phyloP scores from a whole-genome alignment of 768 basidiomycete species.

The Leccinum incarnatum region DNA sequence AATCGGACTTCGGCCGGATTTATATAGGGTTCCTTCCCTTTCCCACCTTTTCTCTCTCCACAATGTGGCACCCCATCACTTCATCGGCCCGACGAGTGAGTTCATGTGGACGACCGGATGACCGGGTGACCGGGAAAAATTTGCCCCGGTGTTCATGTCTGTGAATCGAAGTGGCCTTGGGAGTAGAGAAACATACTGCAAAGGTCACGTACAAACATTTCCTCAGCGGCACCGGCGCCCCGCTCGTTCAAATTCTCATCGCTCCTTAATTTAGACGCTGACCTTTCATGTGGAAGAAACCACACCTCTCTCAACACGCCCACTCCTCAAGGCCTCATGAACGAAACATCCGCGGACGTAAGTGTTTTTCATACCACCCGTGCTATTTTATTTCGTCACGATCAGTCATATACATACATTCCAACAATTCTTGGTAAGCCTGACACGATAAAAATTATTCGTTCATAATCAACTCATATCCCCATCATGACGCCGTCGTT shows the following conservation, averaged over 20 bases:
- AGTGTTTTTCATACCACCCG: not conserved
- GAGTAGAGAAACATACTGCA: not conserved
- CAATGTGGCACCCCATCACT: conserved; percentile 4
- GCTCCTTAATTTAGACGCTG: not conserved
- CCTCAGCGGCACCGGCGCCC: not conserved
- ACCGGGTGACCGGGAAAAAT: not conserved
- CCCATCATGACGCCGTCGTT: not conserved
- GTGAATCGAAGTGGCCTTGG: not conserved
- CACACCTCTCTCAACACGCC: not conserved
- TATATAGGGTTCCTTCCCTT: conserved; percentile 16
- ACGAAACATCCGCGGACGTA: not conserved
- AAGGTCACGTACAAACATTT: not conserved
- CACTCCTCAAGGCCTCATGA: not conserved
- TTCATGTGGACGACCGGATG: not conserved
- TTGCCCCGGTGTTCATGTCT: not conserved
- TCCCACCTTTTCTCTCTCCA: not conserved
- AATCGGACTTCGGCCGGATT: not conserved
- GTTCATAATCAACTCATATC: not conserved
- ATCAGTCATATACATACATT: not conserved
- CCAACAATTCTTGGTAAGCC: not conserved
- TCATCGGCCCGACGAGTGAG: conserved; percentile 2
- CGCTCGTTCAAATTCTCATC: not conserved
- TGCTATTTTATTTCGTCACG: not conserved
- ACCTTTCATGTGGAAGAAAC: not conserved
- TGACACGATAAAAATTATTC: not conserved